A percentile compares a stretch with the other conserved stretches of the same genome.
Conservation (phyloP, 371 early-diverging fungal species). For the Mucor piriformis region DNA sequence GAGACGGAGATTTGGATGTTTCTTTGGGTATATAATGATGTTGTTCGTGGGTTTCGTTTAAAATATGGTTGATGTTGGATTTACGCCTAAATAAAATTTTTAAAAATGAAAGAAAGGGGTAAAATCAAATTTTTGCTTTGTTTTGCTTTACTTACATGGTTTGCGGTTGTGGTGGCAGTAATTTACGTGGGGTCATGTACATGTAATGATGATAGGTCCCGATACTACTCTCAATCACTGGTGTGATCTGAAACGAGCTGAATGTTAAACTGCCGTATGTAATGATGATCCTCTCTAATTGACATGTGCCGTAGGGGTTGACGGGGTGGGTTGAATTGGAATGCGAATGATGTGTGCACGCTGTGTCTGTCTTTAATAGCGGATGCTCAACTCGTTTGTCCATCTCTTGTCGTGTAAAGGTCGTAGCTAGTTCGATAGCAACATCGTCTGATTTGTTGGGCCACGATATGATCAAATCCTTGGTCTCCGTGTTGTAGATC, state of each 20-base stretch:
- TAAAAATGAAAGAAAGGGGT: too few relatives aligned
- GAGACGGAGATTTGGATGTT: neutral
- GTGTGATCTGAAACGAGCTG: conserved; percentile 31
- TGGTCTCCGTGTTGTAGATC: conserved; percentile 15
- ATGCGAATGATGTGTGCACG: conserved; percentile 34
- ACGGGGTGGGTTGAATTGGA: conserved; percentile 25
- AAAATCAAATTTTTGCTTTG: too few relatives aligned
- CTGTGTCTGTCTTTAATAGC: conserved; percentile 1
- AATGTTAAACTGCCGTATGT: conserved; percentile 37
- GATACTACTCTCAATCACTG: neutral
- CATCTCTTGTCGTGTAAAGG: neutral
- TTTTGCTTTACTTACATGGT: too few relatives aligned
- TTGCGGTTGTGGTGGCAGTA: too few relatives aligned
- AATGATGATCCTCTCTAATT: conserved; percentile 33
- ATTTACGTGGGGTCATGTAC: neutral
- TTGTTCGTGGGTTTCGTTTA: neutral
- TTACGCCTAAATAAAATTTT: neutral
- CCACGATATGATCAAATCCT: conserved; percentile 14
- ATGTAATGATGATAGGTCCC: neutral
- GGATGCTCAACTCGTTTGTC: neutral
- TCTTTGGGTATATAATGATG: neutral
- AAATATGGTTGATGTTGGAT: conserved; percentile 5
- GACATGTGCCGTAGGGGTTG: conserved; percentile 22
- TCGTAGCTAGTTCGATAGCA: neutral
- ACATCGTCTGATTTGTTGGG: neutral